Percentiles rank a stretch among this genome's conserved stretches.
phyloP scores from a whole-genome alignment of 352 stramenopile genomes.

The Albugo laibachii region DNA sequence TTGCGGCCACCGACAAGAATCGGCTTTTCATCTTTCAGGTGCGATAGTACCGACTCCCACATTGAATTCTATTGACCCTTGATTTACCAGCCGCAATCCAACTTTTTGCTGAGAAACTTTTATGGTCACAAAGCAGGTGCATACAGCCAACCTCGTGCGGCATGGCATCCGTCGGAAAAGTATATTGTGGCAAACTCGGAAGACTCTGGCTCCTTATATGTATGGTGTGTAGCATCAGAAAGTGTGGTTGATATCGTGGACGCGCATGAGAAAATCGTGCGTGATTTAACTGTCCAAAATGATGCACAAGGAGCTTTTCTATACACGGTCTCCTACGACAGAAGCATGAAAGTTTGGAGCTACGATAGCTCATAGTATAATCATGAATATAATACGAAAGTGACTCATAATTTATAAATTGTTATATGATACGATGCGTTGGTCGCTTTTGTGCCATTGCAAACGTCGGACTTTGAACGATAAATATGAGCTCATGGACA shows the following conservation, averaged over 20 bases:
- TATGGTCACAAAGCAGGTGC: constrained; percentile 66
- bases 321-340: constrained; percentile 67
- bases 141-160: constrained; percentile 53
- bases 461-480: too few species aligned
- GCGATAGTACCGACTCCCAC: not conserved
- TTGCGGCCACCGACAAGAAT: constrained; percentile 64
- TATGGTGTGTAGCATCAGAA: constrained; percentile 67
- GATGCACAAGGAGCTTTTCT: constrained; percentile 5
- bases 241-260: constrained; percentile 40
- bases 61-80: not conserved
- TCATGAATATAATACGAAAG: too few species aligned
- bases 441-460: too few species aligned
- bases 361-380: not conserved
- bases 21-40: constrained; percentile 58
- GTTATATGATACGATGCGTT: too few species aligned
- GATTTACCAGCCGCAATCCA: constrained; percentile 24
- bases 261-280: constrained; percentile 47
- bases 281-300: constrained; percentile 13
- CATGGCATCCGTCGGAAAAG: constrained; percentile 67
- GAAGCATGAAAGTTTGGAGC: constrained; percentile 42
- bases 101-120: constrained; percentile 47
- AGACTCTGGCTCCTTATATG: constrained; percentile 28
- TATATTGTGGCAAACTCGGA: constrained; percentile 74
- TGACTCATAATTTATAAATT: too few species aligned
- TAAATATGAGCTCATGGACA: constrained; percentile 42